Conservation (phyloP, 1,284 basidiomycete species). For the Apiotrichum montevideense region DNA sequence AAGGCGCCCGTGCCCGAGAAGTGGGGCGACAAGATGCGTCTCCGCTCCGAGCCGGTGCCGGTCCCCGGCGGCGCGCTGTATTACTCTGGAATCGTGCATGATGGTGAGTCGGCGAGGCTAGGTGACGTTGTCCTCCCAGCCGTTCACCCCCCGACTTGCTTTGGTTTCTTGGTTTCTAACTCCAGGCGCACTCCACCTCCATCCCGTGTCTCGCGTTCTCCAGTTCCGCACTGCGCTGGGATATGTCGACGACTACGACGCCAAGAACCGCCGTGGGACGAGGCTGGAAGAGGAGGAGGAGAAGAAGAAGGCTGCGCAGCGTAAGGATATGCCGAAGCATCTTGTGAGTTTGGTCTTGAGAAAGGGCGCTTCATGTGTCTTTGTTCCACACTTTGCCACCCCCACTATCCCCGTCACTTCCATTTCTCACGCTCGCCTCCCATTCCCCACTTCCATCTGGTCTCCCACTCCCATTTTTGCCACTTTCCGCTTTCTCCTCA, state of each 20-base stretch:
- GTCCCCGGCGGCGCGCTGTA: conserved; percentile 30
- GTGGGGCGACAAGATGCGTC: conserved; percentile 44
- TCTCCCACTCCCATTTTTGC: too few species aligned
- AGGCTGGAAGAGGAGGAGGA: conserved; percentile 30
- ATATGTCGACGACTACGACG: conserved; percentile 39
- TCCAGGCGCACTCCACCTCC: conserved; percentile 43
- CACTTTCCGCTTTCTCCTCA: too few species aligned
- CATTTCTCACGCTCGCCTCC: too few species aligned
- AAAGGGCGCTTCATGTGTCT: too few species aligned
- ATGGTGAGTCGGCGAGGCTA: conserved; percentile 24
- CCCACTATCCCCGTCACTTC: too few species aligned
- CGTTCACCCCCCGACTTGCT: too few species aligned
- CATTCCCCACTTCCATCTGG: too few species aligned
- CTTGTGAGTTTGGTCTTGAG: conserved; percentile 3
- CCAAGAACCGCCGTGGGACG: conserved; percentile 13
- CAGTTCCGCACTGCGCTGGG: conserved; percentile 43
- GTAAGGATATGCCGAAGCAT: conserved; percentile 16
- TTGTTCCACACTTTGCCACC: too few species aligned
- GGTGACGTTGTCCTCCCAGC: background rate
- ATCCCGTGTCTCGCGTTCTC: conserved; percentile 33
- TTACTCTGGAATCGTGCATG: conserved; percentile 38
- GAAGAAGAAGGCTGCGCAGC: conserved; percentile 17
- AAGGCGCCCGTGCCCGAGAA: conserved; percentile 14
- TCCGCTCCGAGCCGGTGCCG: conserved; percentile 38
- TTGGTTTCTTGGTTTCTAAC: background rate